Evolutionary conservation across 768 basidiomycete species (phyloP), one percentile per base, ranked within the genome.

Genomic region (Harrya chromipes): DNA sequence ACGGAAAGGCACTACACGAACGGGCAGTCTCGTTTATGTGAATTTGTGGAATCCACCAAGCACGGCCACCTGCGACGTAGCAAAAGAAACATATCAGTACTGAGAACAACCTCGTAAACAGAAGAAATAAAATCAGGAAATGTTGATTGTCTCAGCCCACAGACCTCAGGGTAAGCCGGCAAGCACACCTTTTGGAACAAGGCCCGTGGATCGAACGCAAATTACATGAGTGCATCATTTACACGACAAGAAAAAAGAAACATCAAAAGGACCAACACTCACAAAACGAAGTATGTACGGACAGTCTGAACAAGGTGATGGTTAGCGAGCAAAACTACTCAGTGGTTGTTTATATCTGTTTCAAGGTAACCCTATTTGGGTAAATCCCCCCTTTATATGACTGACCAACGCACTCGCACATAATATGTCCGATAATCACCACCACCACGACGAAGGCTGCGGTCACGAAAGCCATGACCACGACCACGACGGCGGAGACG

Each of bases 171-270:
- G 75, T 71, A 73, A 65, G 79, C 84, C 73, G 87, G 87, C 87
- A 74, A 75, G 83, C 79, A 75, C 72, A 71, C 81, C 85, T 79
- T 88, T 87, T 85, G 80, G 77, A 72, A 59, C 76, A 74, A 72
- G 74, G 73, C 65, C 64, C 67, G 69, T 65, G 74, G 65, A 71
- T 90, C 87, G 85, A 89, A 89, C 87, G 87, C 87, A 90, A 90
- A 90, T 90, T 90, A 90, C 87, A 72, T 75, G 57, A 72, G 68
- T 70, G 58, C 85, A 88, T 87, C 76, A 72, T 79, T 4, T 54
- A 20, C 8, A 24, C 13, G 1, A 69, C 59, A 50, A 27, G 45
- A 38, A 50, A n/a, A 50, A 42, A 10, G 23, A 21, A 57, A 34
- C 19, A 21, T 19, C 13, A 33, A 43, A 17, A 5, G 35, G 6